Conservation (phyloP, 768 basidiomycete genomes). For the Xerocomellus amylosporus region DNA sequence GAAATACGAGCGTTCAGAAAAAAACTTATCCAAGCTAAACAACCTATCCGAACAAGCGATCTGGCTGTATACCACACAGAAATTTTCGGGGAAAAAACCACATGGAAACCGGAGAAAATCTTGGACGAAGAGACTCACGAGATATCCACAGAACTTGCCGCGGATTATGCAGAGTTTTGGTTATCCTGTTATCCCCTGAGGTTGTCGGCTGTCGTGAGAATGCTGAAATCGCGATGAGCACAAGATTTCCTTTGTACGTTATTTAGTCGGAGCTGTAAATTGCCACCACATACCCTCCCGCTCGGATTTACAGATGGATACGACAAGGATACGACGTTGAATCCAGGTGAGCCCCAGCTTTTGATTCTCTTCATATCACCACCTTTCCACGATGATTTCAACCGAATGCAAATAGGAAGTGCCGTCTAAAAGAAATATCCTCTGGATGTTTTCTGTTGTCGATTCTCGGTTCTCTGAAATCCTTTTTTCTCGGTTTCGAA, state of each 20-base stretch:
- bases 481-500: neutral
- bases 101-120: constrained; percentile 6
- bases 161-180: constrained; percentile 27
- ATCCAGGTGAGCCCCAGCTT: constrained; percentile 18
- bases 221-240: constrained; percentile 28
- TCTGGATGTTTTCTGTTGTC: constrained; percentile 29
- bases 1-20: constrained; percentile 29
- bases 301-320: neutral
- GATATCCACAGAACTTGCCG: constrained; percentile 15
- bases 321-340: neutral
- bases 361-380: neutral
- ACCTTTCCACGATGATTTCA: constrained; percentile 25
- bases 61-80: constrained; percentile 8
- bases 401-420: constrained; percentile 39
- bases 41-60: constrained; percentile 28
- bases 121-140: constrained; percentile 25
- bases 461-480: constrained; percentile 36
- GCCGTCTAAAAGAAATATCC: constrained; percentile 32
- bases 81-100: constrained; percentile 18
- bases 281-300: constrained; percentile 1
- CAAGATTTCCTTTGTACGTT: constrained; percentile 26
- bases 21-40: constrained; percentile 36
- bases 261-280: constrained; percentile 32
- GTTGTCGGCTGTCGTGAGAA: constrained; percentile 39
- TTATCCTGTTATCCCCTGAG: constrained; percentile 35